Percentiles rank a stretch among this genome's conserved stretches.
phyloP scores from a whole-genome alignment of 176 grass and related monocot genomes.

The Oryza punctata region DNA sequence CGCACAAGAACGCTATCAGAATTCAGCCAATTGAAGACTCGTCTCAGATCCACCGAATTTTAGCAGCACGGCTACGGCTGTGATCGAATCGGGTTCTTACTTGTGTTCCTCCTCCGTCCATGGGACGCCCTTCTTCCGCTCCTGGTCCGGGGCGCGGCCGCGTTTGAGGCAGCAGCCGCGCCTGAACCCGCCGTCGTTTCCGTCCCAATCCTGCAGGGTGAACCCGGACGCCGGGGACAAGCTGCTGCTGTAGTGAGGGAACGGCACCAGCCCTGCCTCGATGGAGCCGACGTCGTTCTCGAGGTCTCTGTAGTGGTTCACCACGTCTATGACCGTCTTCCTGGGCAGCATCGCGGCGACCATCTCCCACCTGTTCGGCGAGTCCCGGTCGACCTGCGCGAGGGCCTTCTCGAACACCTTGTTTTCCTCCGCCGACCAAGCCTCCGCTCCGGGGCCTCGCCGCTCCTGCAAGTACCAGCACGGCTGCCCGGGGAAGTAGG shows the following conservation, averaged over 20 bases:
- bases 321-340: slow-evolving; percentile 72
- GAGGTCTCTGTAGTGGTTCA: slow-evolving; percentile 71
- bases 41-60: not conserved
- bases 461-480: slow-evolving; percentile 34
- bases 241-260: slow-evolving; percentile 60
- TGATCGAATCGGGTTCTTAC: slow-evolving; percentile 37
- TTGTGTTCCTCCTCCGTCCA: slow-evolving; percentile 98
- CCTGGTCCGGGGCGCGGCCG: slow-evolving; percentile 58
- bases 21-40: slow-evolving; percentile 9
- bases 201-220: slow-evolving; percentile 50
- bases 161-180: slow-evolving; percentile 71
- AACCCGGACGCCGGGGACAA: slow-evolving; percentile 48
- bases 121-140: slow-evolving; percentile 95
- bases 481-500: slow-evolving; percentile 58
- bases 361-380: slow-evolving; percentile 74
- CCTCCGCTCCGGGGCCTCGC: slow-evolving; percentile 13
- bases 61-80: not conserved
- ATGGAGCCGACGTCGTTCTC: slow-evolving; percentile 87
- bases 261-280: slow-evolving; percentile 81
- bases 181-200: slow-evolving; percentile 45
- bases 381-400: slow-evolving; percentile 63
- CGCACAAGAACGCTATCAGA: not conserved
- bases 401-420: slow-evolving; percentile 89
- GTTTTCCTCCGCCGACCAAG: slow-evolving; percentile 84
- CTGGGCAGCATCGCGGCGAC: slow-evolving; percentile 65